Base-by-base conservation (phyloP, 2,329 filamentous ascomycete genomes). In the Pseudopyricularia cyperi region DNA sequence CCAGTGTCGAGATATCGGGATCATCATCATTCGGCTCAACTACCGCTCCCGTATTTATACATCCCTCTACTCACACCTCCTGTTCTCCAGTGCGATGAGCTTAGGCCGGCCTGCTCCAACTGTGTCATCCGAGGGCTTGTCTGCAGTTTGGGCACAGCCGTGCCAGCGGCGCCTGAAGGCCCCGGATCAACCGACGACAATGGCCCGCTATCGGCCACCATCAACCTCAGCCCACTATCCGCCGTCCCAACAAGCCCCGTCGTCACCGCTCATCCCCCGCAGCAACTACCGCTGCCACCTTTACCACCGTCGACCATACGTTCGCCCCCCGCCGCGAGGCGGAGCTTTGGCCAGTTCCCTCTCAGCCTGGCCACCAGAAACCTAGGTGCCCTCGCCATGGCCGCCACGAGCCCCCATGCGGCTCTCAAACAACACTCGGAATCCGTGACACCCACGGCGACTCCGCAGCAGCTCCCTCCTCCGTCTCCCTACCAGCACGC, bases 61-160 rank as follows among this genome's bases (percentile, higher is more conserved):
- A 26, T 44, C 32, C 17, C 5, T 34, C 30, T 34, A 32, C 30
- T 32, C 47, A n/a, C 1, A 11, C 6, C 9, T 26, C 15, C 12
- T 22, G 8, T 26, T 11, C 8, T 24, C 32, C 37, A 51, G 49
- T 51, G 49, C 22, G 49, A 51, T 17, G 49, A 51, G 37, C n/a
- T 51, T 26, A 44, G 49, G 49, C 49, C 49, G 37, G 37, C 35
- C 26, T 51, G 49, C 39, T 51, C 49, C 26, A 44, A 51, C 28
- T 51, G 49, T 24, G 37, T 51, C 7, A 51, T 44, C 7, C 49
- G 49, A 4, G 49, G 49, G 33, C 37, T 51, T 14, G 32, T 51
- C 24, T 51, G 49, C 37, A 51, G 49, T 34, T 34, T 51, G 35
- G 19, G 49, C 28, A 15, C n/a, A 12, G 35, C 48, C 24, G 22